These are phyloP conservation scores for Somion occarium DNA, from an alignment of 1,284 basidiomycete genomes.

Conservation along the genomic window DNA sequence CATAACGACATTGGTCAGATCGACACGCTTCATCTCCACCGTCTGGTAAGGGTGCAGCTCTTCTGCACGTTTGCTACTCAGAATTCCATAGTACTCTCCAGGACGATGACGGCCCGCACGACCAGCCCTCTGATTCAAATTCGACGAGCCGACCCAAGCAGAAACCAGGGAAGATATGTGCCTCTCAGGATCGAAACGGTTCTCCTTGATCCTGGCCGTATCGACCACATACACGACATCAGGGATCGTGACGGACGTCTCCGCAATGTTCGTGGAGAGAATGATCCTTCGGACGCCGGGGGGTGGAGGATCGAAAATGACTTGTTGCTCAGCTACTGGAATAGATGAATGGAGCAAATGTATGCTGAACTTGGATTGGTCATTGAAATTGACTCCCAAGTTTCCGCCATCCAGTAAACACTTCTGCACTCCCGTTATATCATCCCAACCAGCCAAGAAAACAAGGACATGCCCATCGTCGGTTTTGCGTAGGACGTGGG, in stretches of 20 bases:
- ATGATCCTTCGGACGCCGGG: constrained; percentile 82
- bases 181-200: constrained; percentile 87
- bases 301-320: constrained; percentile 82
- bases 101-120: constrained; percentile 90
- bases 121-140: constrained; percentile 90
- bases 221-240: constrained; percentile 96
- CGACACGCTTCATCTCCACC: constrained; percentile 96
- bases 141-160: constrained; percentile 92
- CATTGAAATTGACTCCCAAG: constrained; percentile 58
- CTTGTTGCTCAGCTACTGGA: constrained; percentile 86
- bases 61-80: constrained; percentile 63
- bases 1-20: constrained; percentile 91
- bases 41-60: constrained; percentile 79
- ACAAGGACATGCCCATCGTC: constrained; percentile 89
- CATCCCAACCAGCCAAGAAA: constrained; percentile 91
- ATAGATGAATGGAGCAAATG: constrained; percentile 91
- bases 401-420: constrained; percentile 51
- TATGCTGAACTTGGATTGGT: constrained; percentile 62
- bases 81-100: constrained; percentile 89
- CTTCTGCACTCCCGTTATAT: constrained; percentile 80
- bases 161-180: constrained; percentile 86
- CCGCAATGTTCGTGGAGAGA: constrained; percentile 93
- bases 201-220: constrained; percentile 86
- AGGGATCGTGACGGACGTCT: constrained; percentile 95
- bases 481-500: constrained; percentile 73